These are phyloP conservation scores for Tolypocladium album DNA, from an alignment of 2,329 filamentous ascomycete species.

Conservation along the genomic window DNA sequence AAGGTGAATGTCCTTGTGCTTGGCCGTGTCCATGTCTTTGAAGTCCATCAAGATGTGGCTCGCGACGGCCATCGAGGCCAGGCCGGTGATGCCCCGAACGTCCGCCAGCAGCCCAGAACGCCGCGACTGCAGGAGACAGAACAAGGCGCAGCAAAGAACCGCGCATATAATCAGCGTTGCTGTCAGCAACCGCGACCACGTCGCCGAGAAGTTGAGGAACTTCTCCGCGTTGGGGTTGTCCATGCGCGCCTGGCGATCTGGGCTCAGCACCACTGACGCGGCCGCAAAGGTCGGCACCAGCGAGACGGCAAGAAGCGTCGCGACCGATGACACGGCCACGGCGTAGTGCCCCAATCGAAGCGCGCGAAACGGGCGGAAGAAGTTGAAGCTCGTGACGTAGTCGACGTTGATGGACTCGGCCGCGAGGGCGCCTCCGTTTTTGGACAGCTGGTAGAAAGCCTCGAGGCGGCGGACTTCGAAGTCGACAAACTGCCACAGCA, in stretches of 20 bases:
- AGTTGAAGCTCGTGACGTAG: conserved; percentile 59
- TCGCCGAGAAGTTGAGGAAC: conserved; percentile 40
- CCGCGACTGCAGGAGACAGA: conserved; percentile 50
- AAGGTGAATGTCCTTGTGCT: conserved; percentile 55
- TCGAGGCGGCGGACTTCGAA: conserved; percentile 58
- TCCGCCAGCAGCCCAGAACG: conserved; percentile 57
- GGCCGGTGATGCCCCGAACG: conserved; percentile 61
- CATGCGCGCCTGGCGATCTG: conserved; percentile 34
- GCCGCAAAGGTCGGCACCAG: conserved; percentile 59
- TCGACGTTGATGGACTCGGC: conserved; percentile 62
- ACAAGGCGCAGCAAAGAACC: conserved; percentile 42
- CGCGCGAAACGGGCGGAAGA: conserved; percentile 53
- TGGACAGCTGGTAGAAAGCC: conserved; percentile 55
- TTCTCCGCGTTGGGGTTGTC: conserved; percentile 33
- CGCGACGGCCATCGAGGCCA: conserved; percentile 65
- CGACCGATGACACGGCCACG: conserved; percentile 54
- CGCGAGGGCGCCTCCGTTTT: conserved; percentile 47
- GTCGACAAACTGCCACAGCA: conserved; percentile 56
- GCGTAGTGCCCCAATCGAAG: conserved; percentile 54
- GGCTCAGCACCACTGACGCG: conserved; percentile 47
- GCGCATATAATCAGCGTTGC: conserved; percentile 46
- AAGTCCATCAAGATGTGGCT: conserved; percentile 67
- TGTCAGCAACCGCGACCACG: conserved; percentile 53
- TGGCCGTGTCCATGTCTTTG: conserved; percentile 58
- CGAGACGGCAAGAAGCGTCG: conserved; percentile 55